Evolutionary conservation across 2,329 filamentous ascomycete genomes (phyloP).

Genomic region (Stagonosporopsis vannaccii): DNA sequence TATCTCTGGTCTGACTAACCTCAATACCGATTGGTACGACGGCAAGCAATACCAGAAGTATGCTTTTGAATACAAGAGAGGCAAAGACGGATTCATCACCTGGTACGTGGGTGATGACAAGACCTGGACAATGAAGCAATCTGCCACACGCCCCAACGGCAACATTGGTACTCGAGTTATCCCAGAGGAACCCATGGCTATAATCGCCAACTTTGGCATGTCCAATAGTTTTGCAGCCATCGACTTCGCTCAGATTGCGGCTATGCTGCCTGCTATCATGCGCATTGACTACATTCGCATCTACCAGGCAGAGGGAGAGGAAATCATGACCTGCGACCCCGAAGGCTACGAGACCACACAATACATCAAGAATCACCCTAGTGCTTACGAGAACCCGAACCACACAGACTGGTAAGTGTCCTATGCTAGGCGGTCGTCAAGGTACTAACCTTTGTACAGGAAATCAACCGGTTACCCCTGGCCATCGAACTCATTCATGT

Average conservation of each 20-base stretch:
- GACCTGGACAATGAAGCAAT: constrained; percentile 68
- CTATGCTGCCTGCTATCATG: constrained; percentile 68
- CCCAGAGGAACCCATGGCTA: constrained; percentile 71
- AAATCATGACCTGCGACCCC: constrained; percentile 72
- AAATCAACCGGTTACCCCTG: constrained; percentile 61
- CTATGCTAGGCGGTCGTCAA: not conserved
- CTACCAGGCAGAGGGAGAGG: constrained; percentile 68
- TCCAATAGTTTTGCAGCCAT: constrained; percentile 69
- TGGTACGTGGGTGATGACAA: constrained; percentile 72
- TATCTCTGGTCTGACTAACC: constrained; percentile 60
- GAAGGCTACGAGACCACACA: constrained; percentile 70
- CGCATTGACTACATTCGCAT: constrained; percentile 74
- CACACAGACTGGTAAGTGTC: constrained; percentile 66
- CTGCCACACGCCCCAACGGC: constrained; percentile 70
- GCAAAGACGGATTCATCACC: constrained; percentile 66
- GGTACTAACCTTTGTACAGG: constrained; percentile 41
- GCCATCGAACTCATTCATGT: constrained; percentile 68
- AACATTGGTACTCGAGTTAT: constrained; percentile 72
- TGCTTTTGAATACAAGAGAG: constrained; percentile 64
- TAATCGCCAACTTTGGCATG: constrained; percentile 76
- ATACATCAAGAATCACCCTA: constrained; percentile 69
- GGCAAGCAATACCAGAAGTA: constrained; percentile 63
- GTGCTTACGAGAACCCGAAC: constrained; percentile 70
- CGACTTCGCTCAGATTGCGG: constrained; percentile 63
- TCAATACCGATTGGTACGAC: constrained; percentile 67